These are phyloP conservation scores for Paramarasmius palmivorus DNA, from an alignment of 1,284 basidiomycete genomes.

Conservation along the genomic window DNA sequence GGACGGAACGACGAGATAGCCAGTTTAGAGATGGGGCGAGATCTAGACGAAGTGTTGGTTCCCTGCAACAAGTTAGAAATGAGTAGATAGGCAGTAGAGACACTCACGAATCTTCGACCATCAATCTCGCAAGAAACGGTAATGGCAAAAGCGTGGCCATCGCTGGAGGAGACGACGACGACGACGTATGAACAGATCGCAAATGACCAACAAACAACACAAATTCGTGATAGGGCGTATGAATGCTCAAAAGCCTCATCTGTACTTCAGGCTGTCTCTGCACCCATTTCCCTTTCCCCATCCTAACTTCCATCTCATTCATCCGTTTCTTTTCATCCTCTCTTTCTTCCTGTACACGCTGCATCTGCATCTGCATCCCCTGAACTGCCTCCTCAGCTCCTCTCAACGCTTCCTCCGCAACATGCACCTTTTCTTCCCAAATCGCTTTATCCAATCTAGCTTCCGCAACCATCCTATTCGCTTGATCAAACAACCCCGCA, in stretches of 20 bases:
- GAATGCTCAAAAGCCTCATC: conserved; percentile 57
- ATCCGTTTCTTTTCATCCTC: conserved; percentile 55
- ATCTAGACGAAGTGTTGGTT: conserved; percentile 91
- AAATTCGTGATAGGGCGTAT: conserved; percentile 88
- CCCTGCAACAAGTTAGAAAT: conserved; percentile 46
- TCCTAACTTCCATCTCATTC: conserved; percentile 46
- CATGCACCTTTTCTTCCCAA: conserved; percentile 82
- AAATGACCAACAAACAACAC: conserved; percentile 81
- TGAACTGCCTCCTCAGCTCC: conserved; percentile 86
- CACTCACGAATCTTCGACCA: conserved; percentile 86
- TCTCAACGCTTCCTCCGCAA: conserved; percentile 79
- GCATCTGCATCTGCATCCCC: conserved; percentile 85
- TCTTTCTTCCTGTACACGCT: conserved; percentile 65
- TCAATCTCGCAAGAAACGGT: conserved; percentile 82
- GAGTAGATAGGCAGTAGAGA: conserved; percentile 8
- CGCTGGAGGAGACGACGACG: conserved; percentile 51
- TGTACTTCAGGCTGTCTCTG: conserved; percentile 36
- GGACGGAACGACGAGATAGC: conserved; percentile 87
- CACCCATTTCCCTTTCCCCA: conserved; percentile 73
- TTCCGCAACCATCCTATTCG: conserved; percentile 92
- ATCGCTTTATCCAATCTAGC: conserved; percentile 75
- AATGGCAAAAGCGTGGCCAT: conserved; percentile 75
- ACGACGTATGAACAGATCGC: conserved; percentile 66
- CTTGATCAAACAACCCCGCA: conserved; percentile 83
- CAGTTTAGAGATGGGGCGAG: conserved; percentile 94